phyloP scores from a whole-genome alignment of 148 eudicot genomes.

The Rhododendron vialii region DNA sequence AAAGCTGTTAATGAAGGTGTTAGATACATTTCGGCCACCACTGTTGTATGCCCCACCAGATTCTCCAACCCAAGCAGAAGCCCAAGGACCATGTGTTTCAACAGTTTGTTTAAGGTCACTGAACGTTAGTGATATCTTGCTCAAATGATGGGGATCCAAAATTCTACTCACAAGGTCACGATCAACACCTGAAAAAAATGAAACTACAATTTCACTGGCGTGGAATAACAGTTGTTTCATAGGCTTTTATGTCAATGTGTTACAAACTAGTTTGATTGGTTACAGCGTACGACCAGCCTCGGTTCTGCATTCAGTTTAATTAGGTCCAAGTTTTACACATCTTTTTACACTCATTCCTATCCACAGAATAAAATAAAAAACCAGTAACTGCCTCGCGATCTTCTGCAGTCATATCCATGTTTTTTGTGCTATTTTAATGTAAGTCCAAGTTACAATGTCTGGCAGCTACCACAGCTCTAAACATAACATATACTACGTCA shows the following conservation, averaged over 20 bases:
- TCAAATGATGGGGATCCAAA: constrained; percentile 55
- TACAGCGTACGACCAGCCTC: neutral
- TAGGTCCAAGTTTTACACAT: too few relatives aligned
- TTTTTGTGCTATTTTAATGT: neutral
- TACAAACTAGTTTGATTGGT: neutral
- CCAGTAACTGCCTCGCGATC: too few relatives aligned
- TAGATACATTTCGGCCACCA: constrained; percentile 64
- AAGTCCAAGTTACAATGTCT: neutral
- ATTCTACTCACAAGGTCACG: constrained; percentile 55
- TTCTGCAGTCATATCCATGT: neutral
- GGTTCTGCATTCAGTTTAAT: neutral
- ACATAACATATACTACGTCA: neutral
- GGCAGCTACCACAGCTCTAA: neutral
- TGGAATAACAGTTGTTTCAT: neutral
- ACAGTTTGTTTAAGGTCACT: constrained; percentile 39
- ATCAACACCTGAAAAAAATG: constrained; percentile 56
- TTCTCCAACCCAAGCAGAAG: constrained; percentile 96
- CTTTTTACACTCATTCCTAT: neutral
- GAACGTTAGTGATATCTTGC: constrained; percentile 38
- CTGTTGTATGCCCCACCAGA: constrained; percentile 93
- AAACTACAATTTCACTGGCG: neutral
- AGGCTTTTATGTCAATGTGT: neutral
- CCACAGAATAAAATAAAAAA: neutral
- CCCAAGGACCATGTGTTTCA: constrained; percentile 62
- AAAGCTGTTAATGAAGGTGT: constrained; percentile 74